Percentiles rank a stretch among this genome's conserved stretches.
Evolutionary conservation across 129 eudicot species (phyloP).

Genomic region (Erigeron canadensis): DNA sequence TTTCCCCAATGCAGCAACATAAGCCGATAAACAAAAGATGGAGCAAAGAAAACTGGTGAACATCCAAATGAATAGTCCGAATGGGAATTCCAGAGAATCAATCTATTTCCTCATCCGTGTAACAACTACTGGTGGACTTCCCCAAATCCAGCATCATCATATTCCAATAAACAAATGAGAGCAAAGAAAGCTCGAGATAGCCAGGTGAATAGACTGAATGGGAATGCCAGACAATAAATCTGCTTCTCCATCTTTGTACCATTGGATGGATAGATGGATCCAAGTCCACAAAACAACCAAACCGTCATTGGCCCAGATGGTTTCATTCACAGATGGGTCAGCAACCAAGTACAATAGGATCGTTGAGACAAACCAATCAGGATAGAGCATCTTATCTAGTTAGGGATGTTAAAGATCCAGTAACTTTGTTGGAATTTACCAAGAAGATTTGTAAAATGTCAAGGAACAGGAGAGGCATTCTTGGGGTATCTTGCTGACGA

Average conservation of each 20-base stretch:
- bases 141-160: not conserved
- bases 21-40: slow-evolving; percentile 13
- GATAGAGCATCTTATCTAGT: slow-evolving; percentile 22
- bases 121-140: slow-evolving; percentile 23
- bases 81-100: slow-evolving; percentile 6
- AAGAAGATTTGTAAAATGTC: slow-evolving; percentile 9
- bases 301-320: slow-evolving; percentile 7
- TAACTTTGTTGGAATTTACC: slow-evolving; percentile 27
- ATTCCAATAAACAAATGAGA: slow-evolving; percentile 13
- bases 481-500: slow-evolving; percentile 72
- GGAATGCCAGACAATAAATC: slow-evolving; percentile 18
- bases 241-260: slow-evolving; percentile 35
- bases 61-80: not conserved
- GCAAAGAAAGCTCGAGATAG: slow-evolving; percentile 12
- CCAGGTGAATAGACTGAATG: not conserved
- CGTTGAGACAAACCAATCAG: slow-evolving; percentile 10
- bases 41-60: slow-evolving; percentile 8
- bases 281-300: slow-evolving; percentile 24
- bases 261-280: not conserved
- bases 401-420: slow-evolving; percentile 23
- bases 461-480: slow-evolving; percentile 72
- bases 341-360: not conserved
- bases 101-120: slow-evolving; percentile 34
- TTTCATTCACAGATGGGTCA: slow-evolving; percentile 14
- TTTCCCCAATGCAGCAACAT: slow-evolving; percentile 7